These are phyloP conservation scores for Cordyceps cateniannulata DNA, from an alignment of 2,329 filamentous ascomycete species.

Conservation along the genomic window DNA sequence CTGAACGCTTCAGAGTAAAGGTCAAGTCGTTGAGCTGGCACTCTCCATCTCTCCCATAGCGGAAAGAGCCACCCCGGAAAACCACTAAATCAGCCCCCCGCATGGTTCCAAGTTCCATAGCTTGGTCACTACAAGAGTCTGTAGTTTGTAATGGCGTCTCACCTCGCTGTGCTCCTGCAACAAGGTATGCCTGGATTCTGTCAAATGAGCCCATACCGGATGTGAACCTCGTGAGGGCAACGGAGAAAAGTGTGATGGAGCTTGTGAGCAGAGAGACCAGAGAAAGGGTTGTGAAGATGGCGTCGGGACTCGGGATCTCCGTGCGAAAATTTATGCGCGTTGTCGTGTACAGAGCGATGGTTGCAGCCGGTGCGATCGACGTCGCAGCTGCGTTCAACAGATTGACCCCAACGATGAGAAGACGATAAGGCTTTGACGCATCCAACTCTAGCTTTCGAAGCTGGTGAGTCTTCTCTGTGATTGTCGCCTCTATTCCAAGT, in stretches of 20 bases:
- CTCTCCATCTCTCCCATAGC: background rate
- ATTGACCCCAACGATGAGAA: slow-evolving; percentile 7
- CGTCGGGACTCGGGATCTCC: background rate
- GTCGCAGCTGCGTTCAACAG: background rate
- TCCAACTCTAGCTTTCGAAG: slow-evolving; percentile 1
- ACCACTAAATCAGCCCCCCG: background rate
- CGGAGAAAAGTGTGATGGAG: background rate
- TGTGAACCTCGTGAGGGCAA: background rate
- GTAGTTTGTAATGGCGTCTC: background rate
- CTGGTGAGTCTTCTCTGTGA: slow-evolving; percentile 1
- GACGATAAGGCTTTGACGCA: slow-evolving; percentile 3
- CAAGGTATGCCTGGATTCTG: background rate
- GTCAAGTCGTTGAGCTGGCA: slow-evolving; percentile 5
- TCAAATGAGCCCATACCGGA: slow-evolving; percentile 1
- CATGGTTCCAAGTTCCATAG: background rate
- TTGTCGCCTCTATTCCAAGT: slow-evolving; percentile 1
- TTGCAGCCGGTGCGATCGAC: background rate
- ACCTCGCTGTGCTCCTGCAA: background rate
- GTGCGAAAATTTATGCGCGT: slow-evolving; percentile 2
- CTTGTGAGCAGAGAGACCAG: background rate
- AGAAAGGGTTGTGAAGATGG: slow-evolving; percentile 2
- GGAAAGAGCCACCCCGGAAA: background rate
- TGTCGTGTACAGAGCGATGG: background rate
- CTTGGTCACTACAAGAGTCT: background rate
- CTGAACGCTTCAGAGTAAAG: background rate